Conservation (phyloP, 2,329 filamentous ascomycete genomes). For the Sporothrix dimorphospora region DNA sequence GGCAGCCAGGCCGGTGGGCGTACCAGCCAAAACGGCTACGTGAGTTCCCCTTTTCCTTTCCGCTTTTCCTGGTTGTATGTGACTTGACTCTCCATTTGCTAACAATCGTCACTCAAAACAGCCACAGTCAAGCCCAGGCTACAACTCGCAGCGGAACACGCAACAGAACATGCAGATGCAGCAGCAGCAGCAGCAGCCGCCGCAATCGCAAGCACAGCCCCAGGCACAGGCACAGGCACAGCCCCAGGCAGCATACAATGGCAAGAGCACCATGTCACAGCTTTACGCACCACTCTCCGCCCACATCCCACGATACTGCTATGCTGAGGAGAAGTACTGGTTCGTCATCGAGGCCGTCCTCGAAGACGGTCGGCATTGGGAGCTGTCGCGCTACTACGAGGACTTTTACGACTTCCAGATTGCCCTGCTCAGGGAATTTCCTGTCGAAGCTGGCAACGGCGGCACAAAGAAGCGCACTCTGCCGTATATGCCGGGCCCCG, state of each 20-base stretch:
- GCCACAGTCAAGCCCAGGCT: constrained; percentile 44
- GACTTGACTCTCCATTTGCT: neutral
- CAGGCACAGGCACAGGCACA: constrained; percentile 42
- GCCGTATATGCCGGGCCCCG: constrained; percentile 97
- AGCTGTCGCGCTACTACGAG: constrained; percentile 92
- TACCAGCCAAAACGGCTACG: constrained; percentile 55
- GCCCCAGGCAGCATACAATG: constrained; percentile 35
- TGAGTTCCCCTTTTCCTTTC: constrained; percentile 41
- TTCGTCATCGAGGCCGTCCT: constrained; percentile 92
- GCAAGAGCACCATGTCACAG: constrained; percentile 54
- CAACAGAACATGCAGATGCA: constrained; percentile 40
- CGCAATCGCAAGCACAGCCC: constrained; percentile 33
- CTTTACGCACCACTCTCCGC: constrained; percentile 78
- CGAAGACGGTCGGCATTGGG: constrained; percentile 90
- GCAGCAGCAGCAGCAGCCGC: constrained; percentile 39
- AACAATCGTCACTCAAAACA: constrained; percentile 33
- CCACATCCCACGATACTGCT: constrained; percentile 89
- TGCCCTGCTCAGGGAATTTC: constrained; percentile 87
- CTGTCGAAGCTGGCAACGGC: constrained; percentile 87
- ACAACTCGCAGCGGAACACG: constrained; percentile 38
- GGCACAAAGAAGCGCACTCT: constrained; percentile 77
- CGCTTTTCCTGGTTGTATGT: too few relatives aligned
- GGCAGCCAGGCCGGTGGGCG: constrained; percentile 45
- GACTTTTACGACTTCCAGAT: constrained; percentile 99
- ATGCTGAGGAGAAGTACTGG: constrained; percentile 98